These are phyloP conservation scores for Knufia fluminis DNA, from an alignment of 2,329 filamentous ascomycete genomes.

Conservation along the genomic window DNA sequence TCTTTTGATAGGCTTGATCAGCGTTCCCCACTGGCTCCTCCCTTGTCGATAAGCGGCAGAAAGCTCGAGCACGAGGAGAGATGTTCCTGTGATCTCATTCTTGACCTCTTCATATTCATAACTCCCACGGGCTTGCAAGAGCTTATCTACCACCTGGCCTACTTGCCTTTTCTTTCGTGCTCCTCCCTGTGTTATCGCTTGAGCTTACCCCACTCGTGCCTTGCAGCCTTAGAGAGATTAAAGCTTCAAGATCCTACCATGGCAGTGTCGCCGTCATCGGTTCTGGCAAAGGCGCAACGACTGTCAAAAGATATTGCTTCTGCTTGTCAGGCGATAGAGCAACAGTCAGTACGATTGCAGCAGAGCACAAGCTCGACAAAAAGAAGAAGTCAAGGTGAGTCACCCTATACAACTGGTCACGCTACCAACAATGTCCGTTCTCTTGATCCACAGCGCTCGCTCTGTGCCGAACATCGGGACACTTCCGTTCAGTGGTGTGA, in stretches of 20 bases:
- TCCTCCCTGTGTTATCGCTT: too few relatives aligned
- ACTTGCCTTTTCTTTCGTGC: not conserved
- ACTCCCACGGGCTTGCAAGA: too few relatives aligned
- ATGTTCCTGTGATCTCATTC: too few relatives aligned
- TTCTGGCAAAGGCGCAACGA: constrained; percentile 16
- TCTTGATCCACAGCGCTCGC: constrained; percentile 9
- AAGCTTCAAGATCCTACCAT: not conserved
- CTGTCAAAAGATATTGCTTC: constrained; percentile 18
- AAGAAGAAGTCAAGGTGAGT: constrained; percentile 13
- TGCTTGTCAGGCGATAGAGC: constrained; percentile 11
- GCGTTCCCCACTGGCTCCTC: not conserved
- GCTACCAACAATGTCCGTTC: constrained; percentile 5
- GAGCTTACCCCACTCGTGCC: too few relatives aligned
- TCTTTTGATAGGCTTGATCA: not conserved
- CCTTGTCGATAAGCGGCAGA: not conserved
- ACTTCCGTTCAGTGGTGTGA: too few relatives aligned
- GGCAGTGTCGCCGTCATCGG: constrained; percentile 10
- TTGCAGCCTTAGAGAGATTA: too few relatives aligned
- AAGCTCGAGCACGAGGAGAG: not conserved
- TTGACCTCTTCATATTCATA: too few relatives aligned
- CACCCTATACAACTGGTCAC: not conserved
- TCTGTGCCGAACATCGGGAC: constrained; percentile 14
- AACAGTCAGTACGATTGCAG: not conserved
- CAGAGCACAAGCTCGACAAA: constrained; percentile 12
- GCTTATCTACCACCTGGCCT: not conserved